A percentile compares a stretch with the other conserved stretches of the same genome.
These are phyloP conservation scores for Penicillium sp. DNA, from an alignment of 2,329 filamentous ascomycete genomes.

Conservation along the genomic window DNA sequence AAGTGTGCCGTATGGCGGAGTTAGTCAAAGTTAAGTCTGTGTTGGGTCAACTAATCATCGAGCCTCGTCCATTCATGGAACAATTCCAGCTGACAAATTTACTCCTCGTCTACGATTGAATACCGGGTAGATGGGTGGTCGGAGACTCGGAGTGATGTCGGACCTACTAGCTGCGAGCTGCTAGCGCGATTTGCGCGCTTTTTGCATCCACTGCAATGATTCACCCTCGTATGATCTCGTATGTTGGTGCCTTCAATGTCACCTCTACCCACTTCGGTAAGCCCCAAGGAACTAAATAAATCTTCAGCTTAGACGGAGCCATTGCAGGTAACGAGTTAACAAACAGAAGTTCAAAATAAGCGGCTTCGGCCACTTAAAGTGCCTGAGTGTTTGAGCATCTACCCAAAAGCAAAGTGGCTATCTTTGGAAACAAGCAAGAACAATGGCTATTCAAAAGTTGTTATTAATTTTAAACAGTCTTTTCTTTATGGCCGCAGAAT, in stretches of 20 bases:
- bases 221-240: neutral
- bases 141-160: neutral
- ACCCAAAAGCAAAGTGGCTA: neutral
- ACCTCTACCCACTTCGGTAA: neutral
- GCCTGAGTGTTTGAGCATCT: neutral
- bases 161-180: too few relatives aligned
- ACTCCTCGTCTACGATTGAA: neutral
- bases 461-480: neutral
- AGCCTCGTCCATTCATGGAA: neutral
- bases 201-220: neutral
- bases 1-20: neutral
- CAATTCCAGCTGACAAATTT: neutral
- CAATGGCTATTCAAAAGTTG: neutral
- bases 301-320: too few relatives aligned
- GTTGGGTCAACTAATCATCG: neutral
- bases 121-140: neutral
- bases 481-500: neutral
- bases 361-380: neutral
- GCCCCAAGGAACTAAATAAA: neutral
- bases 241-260: neutral
- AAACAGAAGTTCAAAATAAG: neutral
- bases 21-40: neutral
- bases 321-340: neutral
- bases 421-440: neutral
- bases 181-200: slow-evolving; percentile 2